Conservation (phyloP, 2,329 filamentous ascomycete species). For the Sporothrix protearum region DNA sequence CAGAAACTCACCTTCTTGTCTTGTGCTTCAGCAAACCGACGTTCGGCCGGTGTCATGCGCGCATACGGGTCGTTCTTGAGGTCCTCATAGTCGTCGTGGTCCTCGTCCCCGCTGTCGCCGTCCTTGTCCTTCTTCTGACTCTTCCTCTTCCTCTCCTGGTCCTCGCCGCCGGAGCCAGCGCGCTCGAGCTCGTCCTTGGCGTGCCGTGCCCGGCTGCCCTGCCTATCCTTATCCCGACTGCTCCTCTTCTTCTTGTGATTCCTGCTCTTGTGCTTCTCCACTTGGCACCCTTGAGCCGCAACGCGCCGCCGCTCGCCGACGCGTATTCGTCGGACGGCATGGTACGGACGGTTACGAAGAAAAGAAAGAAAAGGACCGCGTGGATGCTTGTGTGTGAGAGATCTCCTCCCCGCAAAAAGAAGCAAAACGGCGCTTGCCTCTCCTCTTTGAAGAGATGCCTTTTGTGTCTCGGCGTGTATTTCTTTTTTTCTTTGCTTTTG, state of each 20-base stretch:
- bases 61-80: slow-evolving; percentile 31
- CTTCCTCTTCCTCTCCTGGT: slow-evolving; percentile 16
- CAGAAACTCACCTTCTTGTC: slow-evolving; percentile 58
- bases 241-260: slow-evolving; percentile 31
- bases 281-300: slow-evolving; percentile 78
- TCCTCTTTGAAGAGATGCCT: not conserved
- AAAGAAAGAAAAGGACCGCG: not conserved
- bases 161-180: not conserved
- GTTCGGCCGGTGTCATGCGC: slow-evolving; percentile 80
- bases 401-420: slow-evolving; percentile 9
- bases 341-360: not conserved
- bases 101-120: slow-evolving; percentile 26
- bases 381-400: not conserved
- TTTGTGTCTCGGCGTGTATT: not conserved
- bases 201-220: slow-evolving; percentile 27
- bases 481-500: too few species aligned
- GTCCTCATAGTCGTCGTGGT: slow-evolving; percentile 33
- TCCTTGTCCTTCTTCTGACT: not conserved
- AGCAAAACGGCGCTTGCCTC: not conserved
- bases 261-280: slow-evolving; percentile 63
- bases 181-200: slow-evolving; percentile 29
- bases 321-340: slow-evolving; percentile 77
- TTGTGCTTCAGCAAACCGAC: slow-evolving; percentile 73
- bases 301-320: slow-evolving; percentile 62
- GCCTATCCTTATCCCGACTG: slow-evolving; percentile 27